Evolutionary conservation across 108 stramenopile species (phyloP).

Genomic region (Hondaea fermentalgiana): DNA sequence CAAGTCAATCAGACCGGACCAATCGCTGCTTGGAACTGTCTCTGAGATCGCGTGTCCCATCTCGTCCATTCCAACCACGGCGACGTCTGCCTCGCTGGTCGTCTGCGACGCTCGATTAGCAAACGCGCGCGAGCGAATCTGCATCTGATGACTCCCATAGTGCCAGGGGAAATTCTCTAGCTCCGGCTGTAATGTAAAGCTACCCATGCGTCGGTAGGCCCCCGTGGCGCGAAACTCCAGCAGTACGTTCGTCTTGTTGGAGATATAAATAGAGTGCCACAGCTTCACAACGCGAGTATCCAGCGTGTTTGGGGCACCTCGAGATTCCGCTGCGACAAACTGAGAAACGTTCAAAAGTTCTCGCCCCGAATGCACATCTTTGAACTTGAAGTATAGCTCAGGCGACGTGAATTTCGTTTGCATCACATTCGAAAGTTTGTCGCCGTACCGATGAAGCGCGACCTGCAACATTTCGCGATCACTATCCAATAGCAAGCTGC

Average conservation of each 20-base stretch:
- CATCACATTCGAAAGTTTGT: neutral
- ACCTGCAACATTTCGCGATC: neutral
- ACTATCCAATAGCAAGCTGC: neutral
- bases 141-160: neutral
- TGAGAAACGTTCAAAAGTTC: neutral
- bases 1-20: neutral
- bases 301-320: neutral
- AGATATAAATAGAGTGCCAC: neutral
- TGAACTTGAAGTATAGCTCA: neutral
- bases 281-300: neutral
- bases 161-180: neutral
- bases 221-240: neutral
- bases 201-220: neutral
- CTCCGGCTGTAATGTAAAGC: neutral
- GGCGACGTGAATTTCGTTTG: neutral
- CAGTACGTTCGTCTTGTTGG: neutral
- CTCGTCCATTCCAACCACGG: neutral
- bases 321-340: neutral
- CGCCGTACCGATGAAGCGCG: neutral
- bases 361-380: neutral
- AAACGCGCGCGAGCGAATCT: neutral
- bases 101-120: neutral
- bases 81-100: neutral
- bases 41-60: neutral
- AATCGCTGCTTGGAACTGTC: neutral